Conservation (phyloP, 164 flowering plant genomes). For the Kalanchoe fedtschenkoi region DNA sequence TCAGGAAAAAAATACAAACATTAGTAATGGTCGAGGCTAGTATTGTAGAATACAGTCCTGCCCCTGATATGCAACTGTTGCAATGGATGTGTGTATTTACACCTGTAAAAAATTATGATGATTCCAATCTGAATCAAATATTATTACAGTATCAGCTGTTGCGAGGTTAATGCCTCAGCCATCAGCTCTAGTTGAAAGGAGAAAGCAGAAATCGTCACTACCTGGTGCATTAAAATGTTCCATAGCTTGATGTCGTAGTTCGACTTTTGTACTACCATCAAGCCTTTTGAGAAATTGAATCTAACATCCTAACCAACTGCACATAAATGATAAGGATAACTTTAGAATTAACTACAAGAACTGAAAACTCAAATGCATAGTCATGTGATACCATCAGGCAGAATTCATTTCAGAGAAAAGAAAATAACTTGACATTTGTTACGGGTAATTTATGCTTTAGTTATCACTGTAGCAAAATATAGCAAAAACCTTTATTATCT, state of each 20-base stretch:
- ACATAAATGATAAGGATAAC: not conserved
- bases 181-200: conserved; percentile 98
- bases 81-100: too few relatives aligned
- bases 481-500: too few relatives aligned
- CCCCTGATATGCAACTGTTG: too few relatives aligned
- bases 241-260: conserved; percentile 98
- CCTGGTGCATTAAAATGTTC: conserved; percentile 99
- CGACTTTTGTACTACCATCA: conserved; percentile 98
- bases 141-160: conserved; percentile 97
- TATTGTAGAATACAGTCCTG: conserved; percentile 74
- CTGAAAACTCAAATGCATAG: not conserved
- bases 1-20: too few relatives aligned
- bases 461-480: too few relatives aligned
- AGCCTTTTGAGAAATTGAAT: conserved; percentile 95
- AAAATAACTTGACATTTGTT: too few relatives aligned
- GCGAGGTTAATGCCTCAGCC: conserved; percentile 98
- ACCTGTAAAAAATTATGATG: conserved; percentile 99
- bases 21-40: conserved; percentile 97
- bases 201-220: conserved; percentile 98
- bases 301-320: conserved; percentile 99
- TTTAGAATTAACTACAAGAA: too few relatives aligned
- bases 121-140: conserved; percentile 99
- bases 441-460: too few relatives aligned
- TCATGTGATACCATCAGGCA: not conserved
- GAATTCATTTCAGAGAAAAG: too few relatives aligned